These are phyloP conservation scores for Exophiala mesophila DNA, from an alignment of 2,329 filamentous ascomycete species.

Conservation along the genomic window DNA sequence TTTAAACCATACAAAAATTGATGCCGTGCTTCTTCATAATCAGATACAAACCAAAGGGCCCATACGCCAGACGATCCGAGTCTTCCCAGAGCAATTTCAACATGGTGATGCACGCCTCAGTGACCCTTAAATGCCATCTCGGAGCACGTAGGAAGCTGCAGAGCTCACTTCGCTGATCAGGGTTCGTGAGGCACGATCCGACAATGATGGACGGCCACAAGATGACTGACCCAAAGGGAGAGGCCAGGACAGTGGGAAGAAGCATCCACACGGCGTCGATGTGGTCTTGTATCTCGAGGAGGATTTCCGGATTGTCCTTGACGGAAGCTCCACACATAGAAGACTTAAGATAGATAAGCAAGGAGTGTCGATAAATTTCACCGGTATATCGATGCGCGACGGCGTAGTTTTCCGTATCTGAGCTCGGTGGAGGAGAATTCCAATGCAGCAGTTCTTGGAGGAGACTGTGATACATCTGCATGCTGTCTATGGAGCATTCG, in stretches of 20 bases:
- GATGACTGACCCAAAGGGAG: slow-evolving; percentile 11
- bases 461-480: slow-evolving; percentile 1
- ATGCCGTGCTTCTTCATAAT: slow-evolving; percentile 18
- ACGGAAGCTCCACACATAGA: slow-evolving; percentile 13
- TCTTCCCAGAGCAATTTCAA: slow-evolving; percentile 19
- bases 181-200: slow-evolving; percentile 18
- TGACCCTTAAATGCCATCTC: too few species aligned
- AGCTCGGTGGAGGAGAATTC: slow-evolving; percentile 5
- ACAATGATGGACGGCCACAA: slow-evolving; percentile 23
- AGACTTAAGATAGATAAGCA: slow-evolving; percentile 11
- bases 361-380: slow-evolving; percentile 13
- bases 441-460: slow-evolving; percentile 4
- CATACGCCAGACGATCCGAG: slow-evolving; percentile 12
- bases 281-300: slow-evolving; percentile 11
- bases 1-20: slow-evolving; percentile 19
- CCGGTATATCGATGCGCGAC: slow-evolving; percentile 6
- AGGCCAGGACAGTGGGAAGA: background rate
- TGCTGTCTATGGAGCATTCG: background rate
- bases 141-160: background rate
- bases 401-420: slow-evolving; percentile 7
- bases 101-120: slow-evolving; percentile 1
- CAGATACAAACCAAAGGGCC: slow-evolving; percentile 20
- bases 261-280: slow-evolving; percentile 4
- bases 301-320: slow-evolving; percentile 10
- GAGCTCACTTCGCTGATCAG: slow-evolving; percentile 8